Conservation (phyloP, 2,329 filamentous ascomycete species). For the Rhynchosporium secalis region DNA sequence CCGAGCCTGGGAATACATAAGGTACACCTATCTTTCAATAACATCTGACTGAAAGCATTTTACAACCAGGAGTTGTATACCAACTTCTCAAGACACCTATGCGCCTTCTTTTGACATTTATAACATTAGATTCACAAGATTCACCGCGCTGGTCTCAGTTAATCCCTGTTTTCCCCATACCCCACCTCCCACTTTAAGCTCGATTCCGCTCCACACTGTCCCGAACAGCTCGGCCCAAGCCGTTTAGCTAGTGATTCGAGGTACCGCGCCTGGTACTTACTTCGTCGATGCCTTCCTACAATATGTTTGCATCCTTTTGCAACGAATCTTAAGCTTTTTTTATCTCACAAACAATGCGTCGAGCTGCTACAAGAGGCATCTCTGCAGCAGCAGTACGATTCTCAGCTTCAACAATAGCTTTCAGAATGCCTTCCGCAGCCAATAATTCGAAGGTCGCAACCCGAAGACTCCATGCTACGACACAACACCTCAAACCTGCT, state of each 20-base stretch:
- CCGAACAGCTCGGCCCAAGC: conserved; percentile 11
- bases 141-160: too few relatives aligned
- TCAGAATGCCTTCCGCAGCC: conserved; percentile 35
- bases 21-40: background rate
- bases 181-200: conserved; percentile 9
- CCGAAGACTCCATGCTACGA: conserved; percentile 58
- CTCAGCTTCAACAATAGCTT: conserved; percentile 30
- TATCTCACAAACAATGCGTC: conserved; percentile 35
- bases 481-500: conserved; percentile 54
- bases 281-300: background rate
- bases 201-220: conserved; percentile 10
- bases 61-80: too few relatives aligned
- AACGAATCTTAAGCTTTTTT: conserved; percentile 6
- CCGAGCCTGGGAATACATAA: background rate
- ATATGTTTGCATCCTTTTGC: conserved; percentile 14
- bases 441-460: conserved; percentile 42
- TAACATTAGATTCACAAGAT: background rate
- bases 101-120: conserved; percentile 1
- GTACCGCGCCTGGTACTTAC: too few relatives aligned
- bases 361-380: conserved; percentile 35
- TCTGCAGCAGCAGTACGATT: conserved; percentile 33
- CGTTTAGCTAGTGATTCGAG: background rate
- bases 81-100: background rate
- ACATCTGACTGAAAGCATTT: too few relatives aligned
- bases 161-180: background rate